A percentile compares a stretch with the other conserved stretches of the same genome.
These are phyloP conservation scores for Persicaria tinctoria DNA, from an alignment of 148 eudicot species.

Conservation along the genomic window DNA sequence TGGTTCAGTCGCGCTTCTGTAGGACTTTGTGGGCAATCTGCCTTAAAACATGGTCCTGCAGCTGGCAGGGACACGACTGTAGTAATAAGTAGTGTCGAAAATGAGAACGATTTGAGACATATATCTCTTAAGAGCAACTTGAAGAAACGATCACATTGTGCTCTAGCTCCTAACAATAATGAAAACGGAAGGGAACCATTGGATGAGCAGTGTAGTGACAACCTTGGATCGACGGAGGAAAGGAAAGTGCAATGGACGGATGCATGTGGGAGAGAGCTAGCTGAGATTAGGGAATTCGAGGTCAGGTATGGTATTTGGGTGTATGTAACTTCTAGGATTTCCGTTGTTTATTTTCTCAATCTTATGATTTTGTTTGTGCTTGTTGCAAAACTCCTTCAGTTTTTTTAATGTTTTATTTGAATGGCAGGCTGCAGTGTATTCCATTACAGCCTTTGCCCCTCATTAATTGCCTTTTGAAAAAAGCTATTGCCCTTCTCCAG, in stretches of 20 bases:
- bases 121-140: slow-evolving; percentile 61
- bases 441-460: too few relatives aligned
- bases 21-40: slow-evolving; percentile 70
- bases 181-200: slow-evolving; percentile 25
- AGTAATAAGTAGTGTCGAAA: slow-evolving; percentile 23
- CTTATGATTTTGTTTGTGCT: not conserved
- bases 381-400: not conserved
- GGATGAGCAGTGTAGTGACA: slow-evolving; percentile 25
- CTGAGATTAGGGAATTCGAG: slow-evolving; percentile 86
- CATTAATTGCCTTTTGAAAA: too few relatives aligned
- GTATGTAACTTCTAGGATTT: not conserved
- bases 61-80: slow-evolving; percentile 41
- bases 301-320: slow-evolving; percentile 45
- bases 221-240: slow-evolving; percentile 26
- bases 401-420: too few relatives aligned
- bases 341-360: not conserved
- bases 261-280: slow-evolving; percentile 87
- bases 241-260: slow-evolving; percentile 95
- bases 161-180: slow-evolving; percentile 23
- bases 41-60: slow-evolving; percentile 30
- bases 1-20: slow-evolving; percentile 85
- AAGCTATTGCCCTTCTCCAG: too few relatives aligned
- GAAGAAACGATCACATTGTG: slow-evolving; percentile 41
- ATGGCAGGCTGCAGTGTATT: too few relatives aligned
- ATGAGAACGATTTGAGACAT: slow-evolving; percentile 25